Percentiles rank a stretch among this genome's conserved stretches.
Evolutionary conservation across 768 basidiomycete genomes (phyloP).

Genomic region (Rhodotorula kratochvilovae): DNA sequence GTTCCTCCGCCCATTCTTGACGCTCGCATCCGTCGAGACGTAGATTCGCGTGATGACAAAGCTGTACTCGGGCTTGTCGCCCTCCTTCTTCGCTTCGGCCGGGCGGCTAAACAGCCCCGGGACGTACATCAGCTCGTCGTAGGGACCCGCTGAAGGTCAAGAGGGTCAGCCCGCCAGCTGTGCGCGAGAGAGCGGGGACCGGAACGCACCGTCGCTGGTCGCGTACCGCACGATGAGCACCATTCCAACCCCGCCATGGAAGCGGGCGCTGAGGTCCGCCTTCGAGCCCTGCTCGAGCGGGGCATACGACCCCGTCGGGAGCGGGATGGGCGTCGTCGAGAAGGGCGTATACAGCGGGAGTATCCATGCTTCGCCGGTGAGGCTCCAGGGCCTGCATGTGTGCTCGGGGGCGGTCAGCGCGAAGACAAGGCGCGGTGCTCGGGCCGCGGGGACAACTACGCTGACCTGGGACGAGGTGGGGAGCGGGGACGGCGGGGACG

Average conservation of each 20-base stretch:
- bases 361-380: conserved; percentile 24
- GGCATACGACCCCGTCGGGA: neutral
- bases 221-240: conserved; percentile 23
- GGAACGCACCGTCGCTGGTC: neutral
- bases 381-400: conserved; percentile 10
- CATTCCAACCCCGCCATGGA: conserved; percentile 16
- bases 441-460: neutral
- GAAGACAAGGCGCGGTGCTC: neutral
- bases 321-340: conserved; percentile 1
- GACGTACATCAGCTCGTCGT: conserved; percentile 24
- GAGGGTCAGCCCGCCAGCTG: no score
- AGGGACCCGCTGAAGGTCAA: conserved; percentile 2
- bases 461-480: neutral
- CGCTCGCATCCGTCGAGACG: conserved; percentile 15
- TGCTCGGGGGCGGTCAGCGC: neutral
- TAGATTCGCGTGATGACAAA: conserved; percentile 24
- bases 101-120: conserved; percentile 16
- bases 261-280: conserved; percentile 5
- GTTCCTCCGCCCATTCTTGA: conserved; percentile 10
- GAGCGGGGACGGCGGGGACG: neutral
- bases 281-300: conserved; percentile 4
- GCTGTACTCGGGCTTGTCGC: conserved; percentile 1
- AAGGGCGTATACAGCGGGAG: conserved; percentile 20
- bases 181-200: no score
- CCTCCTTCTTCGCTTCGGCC: neutral